Evolutionary conservation across 1,284 basidiomycete genomes (phyloP).

Genomic region (Trametes hirsuta): DNA sequence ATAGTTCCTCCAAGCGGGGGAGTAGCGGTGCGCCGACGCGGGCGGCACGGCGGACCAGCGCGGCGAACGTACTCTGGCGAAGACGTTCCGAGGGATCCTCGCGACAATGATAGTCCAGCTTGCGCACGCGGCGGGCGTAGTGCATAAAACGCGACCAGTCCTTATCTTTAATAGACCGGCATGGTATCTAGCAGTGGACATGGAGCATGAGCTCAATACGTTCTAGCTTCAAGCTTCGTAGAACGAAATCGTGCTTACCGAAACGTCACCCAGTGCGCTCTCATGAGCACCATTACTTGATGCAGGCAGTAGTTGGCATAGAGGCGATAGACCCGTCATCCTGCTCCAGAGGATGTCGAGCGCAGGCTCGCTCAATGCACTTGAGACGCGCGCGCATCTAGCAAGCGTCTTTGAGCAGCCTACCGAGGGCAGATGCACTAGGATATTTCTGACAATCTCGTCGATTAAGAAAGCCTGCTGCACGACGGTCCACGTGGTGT

Average conservation of each 20-base stretch:
- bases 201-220: background rate
- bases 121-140: slow-evolving; percentile 18
- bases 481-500: background rate
- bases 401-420: slow-evolving; percentile 11
- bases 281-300: background rate
- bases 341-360: slow-evolving; percentile 21
- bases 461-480: slow-evolving; percentile 17
- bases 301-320: slow-evolving; percentile 11
- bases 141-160: slow-evolving; percentile 16
- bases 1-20: slow-evolving; percentile 19
- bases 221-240: too few species aligned
- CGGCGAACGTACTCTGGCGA: slow-evolving; percentile 10
- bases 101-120: slow-evolving; percentile 15
- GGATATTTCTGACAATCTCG: slow-evolving; percentile 19
- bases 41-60: slow-evolving; percentile 11
- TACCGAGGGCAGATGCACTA: slow-evolving; percentile 9
- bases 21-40: slow-evolving; percentile 8
- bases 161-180: background rate
- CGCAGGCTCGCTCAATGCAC: slow-evolving; percentile 17
- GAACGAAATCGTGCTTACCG: too few species aligned
- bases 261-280: background rate
- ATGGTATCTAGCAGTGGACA: background rate
- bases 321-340: slow-evolving; percentile 10
- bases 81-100: slow-evolving; percentile 12
- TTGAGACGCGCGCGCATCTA: slow-evolving; percentile 11